Evolutionary conservation across 2,329 filamentous ascomycete genomes (phyloP), one percentile per base, ranked within the genome.

Genomic region (Tolypocladium amazonense): DNA sequence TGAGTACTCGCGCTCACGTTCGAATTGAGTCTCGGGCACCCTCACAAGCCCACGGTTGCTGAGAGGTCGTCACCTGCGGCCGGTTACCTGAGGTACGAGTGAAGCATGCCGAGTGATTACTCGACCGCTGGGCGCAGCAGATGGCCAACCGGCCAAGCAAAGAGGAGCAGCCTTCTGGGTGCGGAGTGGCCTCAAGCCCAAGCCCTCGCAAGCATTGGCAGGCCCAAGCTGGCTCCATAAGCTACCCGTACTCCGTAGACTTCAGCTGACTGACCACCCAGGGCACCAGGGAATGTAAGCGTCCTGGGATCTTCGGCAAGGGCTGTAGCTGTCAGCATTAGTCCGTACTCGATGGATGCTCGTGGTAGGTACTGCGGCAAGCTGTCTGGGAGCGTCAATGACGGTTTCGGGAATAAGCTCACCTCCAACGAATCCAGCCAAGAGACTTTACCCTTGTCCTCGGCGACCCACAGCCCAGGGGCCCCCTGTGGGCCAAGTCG

Each of bases 401-500:
- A 30, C 25, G 14, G 15, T 30, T 50, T 18, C 47, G 47, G 47
- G 25, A 50, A 50, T 50, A 50, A 30, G 47, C 25, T 50, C 15
- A 20, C 25, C 15, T 50, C 20, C 47, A 50, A 50, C 47, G 47
- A 15, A 50, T 9, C 25, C 47, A 50, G 27, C 47, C 43, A 50
- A 39, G 54, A 57, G 58, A 59, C 58, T 60, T 30, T 23, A 47
- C 50, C 56, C 56, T 41, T 59, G 43, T 47, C 38, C 53, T 23
- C 52, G 12, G 59, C 58, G 59, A 47, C 43, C 35, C 58, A 23
- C 39, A 52, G 43, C 50, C 52, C 37, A 43, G 58, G 56, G 60
- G 43, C 43, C 57, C 67, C 67, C 62, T 64, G 57, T 64, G 60
- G 66, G 70, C 71, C 71, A 74, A 74, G 72, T 71, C 72, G 72